A percentile compares a stretch with the other conserved stretches of the same genome.
Evolutionary conservation across 305 asterid species (phyloP).

Genomic region (Fraxinus baroniana): DNA sequence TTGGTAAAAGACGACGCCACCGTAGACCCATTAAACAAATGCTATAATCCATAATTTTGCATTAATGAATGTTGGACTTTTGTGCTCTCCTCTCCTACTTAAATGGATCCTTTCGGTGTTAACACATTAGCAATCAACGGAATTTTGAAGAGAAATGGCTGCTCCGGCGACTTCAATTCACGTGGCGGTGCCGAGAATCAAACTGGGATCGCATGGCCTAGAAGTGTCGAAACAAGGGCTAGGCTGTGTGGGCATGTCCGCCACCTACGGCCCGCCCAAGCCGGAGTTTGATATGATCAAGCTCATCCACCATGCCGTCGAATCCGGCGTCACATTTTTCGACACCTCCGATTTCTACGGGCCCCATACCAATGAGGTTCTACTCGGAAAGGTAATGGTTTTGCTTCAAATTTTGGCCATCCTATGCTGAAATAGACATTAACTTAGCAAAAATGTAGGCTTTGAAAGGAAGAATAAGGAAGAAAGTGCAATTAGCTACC

Average conservation of each 20-base stretch:
- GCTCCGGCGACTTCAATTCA: constrained; percentile 2
- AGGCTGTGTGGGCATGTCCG: constrained; percentile 24
- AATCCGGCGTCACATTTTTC: constrained; percentile 43
- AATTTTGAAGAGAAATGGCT: background rate
- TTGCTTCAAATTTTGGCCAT: background rate
- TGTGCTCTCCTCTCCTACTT: background rate
- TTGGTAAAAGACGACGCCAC: background rate
- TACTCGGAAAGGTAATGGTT: constrained; percentile 21
- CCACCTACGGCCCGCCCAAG: constrained; percentile 19
- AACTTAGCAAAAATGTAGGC: constrained; percentile 20
- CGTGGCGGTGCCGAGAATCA: constrained; percentile 5
- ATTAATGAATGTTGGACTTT: background rate
- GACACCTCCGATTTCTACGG: constrained; percentile 52
- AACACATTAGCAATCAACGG: background rate
- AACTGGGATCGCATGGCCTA: constrained; percentile 23
- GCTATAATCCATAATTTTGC: background rate
- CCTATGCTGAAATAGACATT: background rate
- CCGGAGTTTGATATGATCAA: constrained; percentile 19
- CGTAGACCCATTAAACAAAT: background rate
- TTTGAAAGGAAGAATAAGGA: constrained; percentile 36
- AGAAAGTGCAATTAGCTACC: constrained; percentile 34
- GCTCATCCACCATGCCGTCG: constrained; percentile 37
- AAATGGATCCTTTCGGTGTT: background rate
- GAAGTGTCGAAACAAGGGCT: constrained; percentile 22
- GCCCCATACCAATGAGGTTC: constrained; percentile 43